Evolutionary conservation across 139 green algal genomes (phyloP).

Genomic region (Picochlorum sp.): DNA sequence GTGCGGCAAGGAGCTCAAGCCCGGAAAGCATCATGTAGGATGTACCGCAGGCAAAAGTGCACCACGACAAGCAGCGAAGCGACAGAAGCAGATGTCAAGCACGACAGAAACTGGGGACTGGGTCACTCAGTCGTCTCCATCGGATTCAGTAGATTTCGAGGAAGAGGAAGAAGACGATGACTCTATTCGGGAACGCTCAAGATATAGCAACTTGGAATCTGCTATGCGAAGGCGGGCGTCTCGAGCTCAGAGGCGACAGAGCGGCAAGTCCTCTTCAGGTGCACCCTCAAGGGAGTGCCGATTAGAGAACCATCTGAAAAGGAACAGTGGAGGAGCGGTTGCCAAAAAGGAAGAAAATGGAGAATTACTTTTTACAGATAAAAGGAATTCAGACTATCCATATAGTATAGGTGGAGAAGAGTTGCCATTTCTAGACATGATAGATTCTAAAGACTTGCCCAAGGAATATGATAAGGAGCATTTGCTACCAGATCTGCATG

Average conservation of each 20-base stretch:
- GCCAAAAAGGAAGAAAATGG: no score
- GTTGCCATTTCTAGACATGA: no score
- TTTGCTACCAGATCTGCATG: neutral
- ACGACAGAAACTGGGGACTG: slow-evolving; percentile 12
- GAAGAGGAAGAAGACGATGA: neutral
- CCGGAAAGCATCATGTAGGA: slow-evolving; percentile 74
- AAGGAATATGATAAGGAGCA: neutral
- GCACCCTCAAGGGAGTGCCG: neutral
- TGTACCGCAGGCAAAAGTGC: slow-evolving; percentile 45
- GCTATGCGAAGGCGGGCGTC: neutral
- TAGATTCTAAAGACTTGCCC: neutral
- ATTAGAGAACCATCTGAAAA: neutral
- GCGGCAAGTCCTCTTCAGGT: neutral
- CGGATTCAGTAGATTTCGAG: slow-evolving; percentile 9
- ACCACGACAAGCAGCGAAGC: slow-evolving; percentile 25
- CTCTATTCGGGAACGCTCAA: neutral
- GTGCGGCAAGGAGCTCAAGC: slow-evolving; percentile 63
- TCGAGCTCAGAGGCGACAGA: neutral
- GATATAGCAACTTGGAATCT: neutral
- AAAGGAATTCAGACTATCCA: no score
- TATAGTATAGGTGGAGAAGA: no score
- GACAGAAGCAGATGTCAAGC: slow-evolving; percentile 14
- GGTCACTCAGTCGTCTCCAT: slow-evolving; percentile 1
- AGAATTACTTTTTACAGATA: no score
- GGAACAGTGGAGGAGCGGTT: no score